A percentile compares a stretch with the other conserved stretches of the same genome.
These are phyloP conservation scores for Rubia tinctorum DNA, from an alignment of 305 asterid species.

Conservation along the genomic window DNA sequence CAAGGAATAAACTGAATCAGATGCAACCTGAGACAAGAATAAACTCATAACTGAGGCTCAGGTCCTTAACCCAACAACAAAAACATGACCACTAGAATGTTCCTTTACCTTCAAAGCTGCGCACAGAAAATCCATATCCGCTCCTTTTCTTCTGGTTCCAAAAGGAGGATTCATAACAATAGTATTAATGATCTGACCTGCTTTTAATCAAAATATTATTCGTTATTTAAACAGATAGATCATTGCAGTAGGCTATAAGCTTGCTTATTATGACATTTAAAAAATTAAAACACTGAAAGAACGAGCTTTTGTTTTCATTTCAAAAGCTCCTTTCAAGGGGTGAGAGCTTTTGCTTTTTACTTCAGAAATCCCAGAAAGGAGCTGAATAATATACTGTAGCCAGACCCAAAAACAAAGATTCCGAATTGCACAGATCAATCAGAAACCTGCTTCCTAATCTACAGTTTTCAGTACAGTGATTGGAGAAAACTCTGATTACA, in stretches of 20 bases:
- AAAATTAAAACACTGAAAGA: background rate
- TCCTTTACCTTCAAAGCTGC: slow-evolving; percentile 64
- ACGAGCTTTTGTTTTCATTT: background rate
- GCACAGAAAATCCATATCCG: slow-evolving; percentile 87
- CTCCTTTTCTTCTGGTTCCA: slow-evolving; percentile 94
- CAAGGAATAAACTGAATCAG: slow-evolving; percentile 87
- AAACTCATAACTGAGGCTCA: slow-evolving; percentile 4
- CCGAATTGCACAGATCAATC: background rate
- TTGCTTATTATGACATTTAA: background rate
- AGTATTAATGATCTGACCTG: slow-evolving; percentile 66
- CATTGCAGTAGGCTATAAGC: background rate
- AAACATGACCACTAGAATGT: background rate
- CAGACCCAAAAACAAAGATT: background rate
- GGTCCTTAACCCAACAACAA: slow-evolving; percentile 3
- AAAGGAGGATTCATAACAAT: slow-evolving; percentile 97
- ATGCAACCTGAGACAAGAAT: slow-evolving; percentile 62
- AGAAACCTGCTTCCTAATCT: background rate
- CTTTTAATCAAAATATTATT: slow-evolving; percentile 17
- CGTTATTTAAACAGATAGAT: slow-evolving; percentile 4
- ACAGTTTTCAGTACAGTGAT: background rate
- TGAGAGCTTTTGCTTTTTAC: background rate
- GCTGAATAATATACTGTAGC: background rate
- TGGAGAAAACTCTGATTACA: background rate
- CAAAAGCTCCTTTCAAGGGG: slow-evolving; percentile 1
- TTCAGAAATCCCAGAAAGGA: background rate